phyloP scores from a whole-genome alignment of 1,284 basidiomycete species.

The Phenoliferia sp. region DNA sequence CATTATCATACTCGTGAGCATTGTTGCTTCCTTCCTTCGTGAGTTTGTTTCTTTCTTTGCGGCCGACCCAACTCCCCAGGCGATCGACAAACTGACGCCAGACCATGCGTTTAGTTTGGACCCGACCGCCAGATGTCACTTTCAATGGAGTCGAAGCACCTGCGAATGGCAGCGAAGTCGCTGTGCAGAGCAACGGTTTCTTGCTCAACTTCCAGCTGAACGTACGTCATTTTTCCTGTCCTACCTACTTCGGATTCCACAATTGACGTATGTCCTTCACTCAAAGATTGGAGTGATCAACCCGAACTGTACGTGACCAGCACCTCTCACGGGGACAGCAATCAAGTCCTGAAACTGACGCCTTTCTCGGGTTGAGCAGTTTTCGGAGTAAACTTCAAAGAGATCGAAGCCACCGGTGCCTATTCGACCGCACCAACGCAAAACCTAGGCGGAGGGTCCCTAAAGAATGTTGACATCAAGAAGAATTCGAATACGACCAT shows the following conservation, averaged over 20 bases:
- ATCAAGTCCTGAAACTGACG: too few species aligned
- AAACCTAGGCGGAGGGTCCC: constrained; percentile 34
- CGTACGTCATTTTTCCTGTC: constrained; percentile 1
- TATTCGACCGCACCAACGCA: constrained; percentile 30
- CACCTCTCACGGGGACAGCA: too few species aligned
- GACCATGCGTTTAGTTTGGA: constrained; percentile 32
- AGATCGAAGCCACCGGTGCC: constrained; percentile 33
- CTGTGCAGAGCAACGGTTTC: constrained; percentile 32
- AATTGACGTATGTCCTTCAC: not conserved
- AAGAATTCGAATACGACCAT: constrained; percentile 34
- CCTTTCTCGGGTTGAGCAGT: constrained; percentile 17
- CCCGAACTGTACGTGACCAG: constrained; percentile 30
- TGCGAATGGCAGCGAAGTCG: constrained; percentile 29
- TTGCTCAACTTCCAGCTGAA: constrained; percentile 34
- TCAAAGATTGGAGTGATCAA: constrained; percentile 35
- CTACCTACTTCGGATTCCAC: not conserved
- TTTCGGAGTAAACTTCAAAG: constrained; percentile 35
- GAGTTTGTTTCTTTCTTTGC: not conserved
- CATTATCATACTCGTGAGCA: constrained; percentile 36
- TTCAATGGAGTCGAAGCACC: constrained; percentile 38
- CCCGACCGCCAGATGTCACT: constrained; percentile 38
- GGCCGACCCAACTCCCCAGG: not conserved
- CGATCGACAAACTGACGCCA: not conserved
- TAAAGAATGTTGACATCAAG: constrained; percentile 31
- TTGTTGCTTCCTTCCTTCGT: constrained; percentile 39